These are phyloP conservation scores for Firmiana major DNA, from an alignment of 345 rosid species.

Conservation along the genomic window DNA sequence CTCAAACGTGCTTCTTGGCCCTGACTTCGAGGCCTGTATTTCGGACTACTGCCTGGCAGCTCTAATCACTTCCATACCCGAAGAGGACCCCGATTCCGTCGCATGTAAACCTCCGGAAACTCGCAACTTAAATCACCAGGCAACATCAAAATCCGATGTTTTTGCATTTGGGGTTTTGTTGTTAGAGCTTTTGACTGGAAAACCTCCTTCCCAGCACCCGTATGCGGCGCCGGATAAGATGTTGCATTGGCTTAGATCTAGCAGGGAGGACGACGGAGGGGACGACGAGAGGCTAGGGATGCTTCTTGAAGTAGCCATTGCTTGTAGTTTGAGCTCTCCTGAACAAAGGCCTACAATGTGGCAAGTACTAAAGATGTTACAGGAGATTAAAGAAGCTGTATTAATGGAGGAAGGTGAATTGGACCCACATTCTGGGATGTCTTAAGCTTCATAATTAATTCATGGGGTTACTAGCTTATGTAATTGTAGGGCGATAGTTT, in stretches of 20 bases:
- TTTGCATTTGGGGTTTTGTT: slow-evolving; percentile 70
- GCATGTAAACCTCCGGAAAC: slow-evolving; percentile 66
- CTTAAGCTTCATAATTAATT: slow-evolving; percentile 28
- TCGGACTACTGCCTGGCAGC: slow-evolving; percentile 71
- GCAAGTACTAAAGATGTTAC: slow-evolving; percentile 93
- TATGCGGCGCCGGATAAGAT: slow-evolving; percentile 30
- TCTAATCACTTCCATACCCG: slow-evolving; percentile 28
- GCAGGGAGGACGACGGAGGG: slow-evolving; percentile 52
- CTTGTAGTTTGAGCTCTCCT: slow-evolving; percentile 56
- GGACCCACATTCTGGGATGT: slow-evolving; percentile 28
- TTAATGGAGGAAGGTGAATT: slow-evolving; percentile 51
- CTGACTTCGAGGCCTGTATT: slow-evolving; percentile 86
- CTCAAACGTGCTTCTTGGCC: slow-evolving; percentile 76
- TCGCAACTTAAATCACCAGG: slow-evolving; percentile 29
- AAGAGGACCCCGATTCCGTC: slow-evolving; percentile 33
- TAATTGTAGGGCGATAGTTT: not conserved
- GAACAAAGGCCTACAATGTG: slow-evolving; percentile 98
- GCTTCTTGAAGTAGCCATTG: slow-evolving; percentile 72
- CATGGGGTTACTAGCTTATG: not conserved
- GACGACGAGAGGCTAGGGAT: slow-evolving; percentile 60
- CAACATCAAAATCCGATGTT: slow-evolving; percentile 64
- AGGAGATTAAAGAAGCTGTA: slow-evolving; percentile 74
- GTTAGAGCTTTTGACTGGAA: slow-evolving; percentile 80
- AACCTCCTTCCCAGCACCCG: slow-evolving; percentile 61
- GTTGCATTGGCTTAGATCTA: slow-evolving; percentile 55